These are phyloP conservation scores for Boletus coccyginus DNA, from an alignment of 768 basidiomycete genomes.

Conservation along the genomic window DNA sequence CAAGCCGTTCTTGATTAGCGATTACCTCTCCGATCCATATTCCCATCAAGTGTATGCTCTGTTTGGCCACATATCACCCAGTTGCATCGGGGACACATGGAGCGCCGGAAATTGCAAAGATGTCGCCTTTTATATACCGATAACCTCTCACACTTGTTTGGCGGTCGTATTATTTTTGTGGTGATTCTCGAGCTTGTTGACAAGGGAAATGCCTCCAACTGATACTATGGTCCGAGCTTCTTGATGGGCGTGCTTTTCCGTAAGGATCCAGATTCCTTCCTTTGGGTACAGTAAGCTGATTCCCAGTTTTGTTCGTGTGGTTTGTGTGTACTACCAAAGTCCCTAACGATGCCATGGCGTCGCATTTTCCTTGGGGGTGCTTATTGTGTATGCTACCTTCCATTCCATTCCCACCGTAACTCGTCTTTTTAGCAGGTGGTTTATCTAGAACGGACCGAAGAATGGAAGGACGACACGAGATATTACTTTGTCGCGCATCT, in stretches of 20 bases:
- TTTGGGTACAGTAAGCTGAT: not conserved
- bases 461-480: not conserved
- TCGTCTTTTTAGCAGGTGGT: slow-evolving; percentile 9
- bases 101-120: not conserved
- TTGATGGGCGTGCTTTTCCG: not conserved
- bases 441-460: slow-evolving; percentile 6
- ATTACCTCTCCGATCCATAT: slow-evolving; percentile 6
- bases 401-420: slow-evolving; percentile 6
- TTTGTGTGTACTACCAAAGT: not conserved
- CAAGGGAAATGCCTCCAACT: not conserved
- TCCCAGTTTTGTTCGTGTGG: not conserved
- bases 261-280: not conserved
- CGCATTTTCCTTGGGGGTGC: not conserved
- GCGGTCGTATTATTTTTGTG: not conserved
- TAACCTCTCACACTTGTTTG: not conserved
- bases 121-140: not conserved
- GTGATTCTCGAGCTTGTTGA: not conserved
- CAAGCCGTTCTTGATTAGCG: slow-evolving; percentile 8
- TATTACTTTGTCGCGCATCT: not conserved
- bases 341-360: not conserved
- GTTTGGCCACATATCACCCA: not conserved
- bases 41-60: slow-evolving; percentile 1
- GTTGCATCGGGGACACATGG: not conserved
- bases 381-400: slow-evolving; percentile 4
- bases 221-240: not conserved